Evolutionary conservation across 129 eudicot genomes (phyloP).

Genomic region (Pulicaria dysenterica): DNA sequence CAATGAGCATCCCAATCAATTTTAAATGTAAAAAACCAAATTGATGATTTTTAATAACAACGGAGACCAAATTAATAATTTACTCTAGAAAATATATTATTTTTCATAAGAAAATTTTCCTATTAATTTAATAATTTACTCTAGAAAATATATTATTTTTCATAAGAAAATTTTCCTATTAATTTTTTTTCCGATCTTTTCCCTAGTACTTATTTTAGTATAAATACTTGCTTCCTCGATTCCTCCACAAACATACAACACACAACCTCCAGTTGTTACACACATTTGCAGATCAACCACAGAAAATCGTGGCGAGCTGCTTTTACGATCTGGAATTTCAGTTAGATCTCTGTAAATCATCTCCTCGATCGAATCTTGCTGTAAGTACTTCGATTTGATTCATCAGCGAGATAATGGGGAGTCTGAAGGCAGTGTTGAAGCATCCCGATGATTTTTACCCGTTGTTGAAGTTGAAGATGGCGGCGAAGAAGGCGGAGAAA

Average conservation of each 20-base stretch:
- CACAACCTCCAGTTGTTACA: slow-evolving; percentile 18
- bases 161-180: no score
- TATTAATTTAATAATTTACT: no score
- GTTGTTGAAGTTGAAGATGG: slow-evolving; percentile 76
- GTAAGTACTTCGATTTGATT: neutral
- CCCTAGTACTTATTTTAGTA: neutral
- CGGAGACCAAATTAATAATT: no score
- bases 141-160: no score
- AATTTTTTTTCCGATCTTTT: no score
- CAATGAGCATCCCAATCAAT: no score
- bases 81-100: no score
- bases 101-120: no score
- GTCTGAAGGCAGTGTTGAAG: slow-evolving; percentile 70
- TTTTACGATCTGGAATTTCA: neutral
- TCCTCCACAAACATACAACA: slow-evolving; percentile 6
- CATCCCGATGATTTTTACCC: slow-evolving; percentile 91
- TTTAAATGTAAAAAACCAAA: no score
- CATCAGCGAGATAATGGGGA: slow-evolving; percentile 54
- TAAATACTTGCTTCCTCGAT: slow-evolving; percentile 8
- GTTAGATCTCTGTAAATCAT: neutral
- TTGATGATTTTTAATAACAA: no score
- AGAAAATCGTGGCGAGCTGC: slow-evolving; percentile 1
- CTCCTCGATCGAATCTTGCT: slow-evolving; percentile 5
- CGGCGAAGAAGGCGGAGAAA: slow-evolving; percentile 72
- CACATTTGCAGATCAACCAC: slow-evolving; percentile 24